A percentile compares a stretch with the other conserved stretches of the same genome.
These are phyloP conservation scores for Pseudisothecium myosuroides DNA, from an alignment of 225 moss, liverwort and hornwort species.

Conservation along the genomic window DNA sequence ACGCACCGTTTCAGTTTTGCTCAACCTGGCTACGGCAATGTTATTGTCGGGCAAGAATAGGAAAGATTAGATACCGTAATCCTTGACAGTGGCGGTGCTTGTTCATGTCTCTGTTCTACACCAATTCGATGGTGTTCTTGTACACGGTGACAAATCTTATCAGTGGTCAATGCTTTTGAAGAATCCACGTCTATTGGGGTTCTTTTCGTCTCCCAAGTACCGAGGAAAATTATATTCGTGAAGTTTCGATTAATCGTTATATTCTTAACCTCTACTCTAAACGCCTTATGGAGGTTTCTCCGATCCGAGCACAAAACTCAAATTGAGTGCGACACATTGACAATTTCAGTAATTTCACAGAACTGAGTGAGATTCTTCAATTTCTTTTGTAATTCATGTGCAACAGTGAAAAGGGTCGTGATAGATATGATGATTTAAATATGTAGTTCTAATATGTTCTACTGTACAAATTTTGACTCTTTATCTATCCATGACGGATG, in stretches of 20 bases:
- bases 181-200: not conserved
- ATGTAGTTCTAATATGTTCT: too few relatives aligned
- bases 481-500: not conserved
- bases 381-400: not conserved
- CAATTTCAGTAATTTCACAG: not conserved
- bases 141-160: conserved; percentile 1
- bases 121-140: conserved; percentile 14
- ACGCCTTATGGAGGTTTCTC: not conserved
- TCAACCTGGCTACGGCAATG: conserved; percentile 17
- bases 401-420: too few relatives aligned
- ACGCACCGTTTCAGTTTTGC: conserved; percentile 80
- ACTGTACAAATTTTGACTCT: not conserved
- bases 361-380: too few relatives aligned
- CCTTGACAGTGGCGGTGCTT: conserved; percentile 9
- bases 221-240: not conserved
- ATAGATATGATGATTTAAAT: not conserved
- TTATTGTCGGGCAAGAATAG: conserved; percentile 25
- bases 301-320: too few relatives aligned
- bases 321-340: too few relatives aligned
- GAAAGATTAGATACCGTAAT: conserved; percentile 3
- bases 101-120: conserved; percentile 9
- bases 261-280: not conserved
- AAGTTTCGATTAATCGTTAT: not conserved
- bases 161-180: conserved; percentile 6
- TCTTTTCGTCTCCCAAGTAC: not conserved